A percentile compares a stretch with the other conserved stretches of the same genome.
Evolutionary conservation across 805 yeast genomes (phyloP).

Genomic region (Saccharomyces kudriavzevii): DNA sequence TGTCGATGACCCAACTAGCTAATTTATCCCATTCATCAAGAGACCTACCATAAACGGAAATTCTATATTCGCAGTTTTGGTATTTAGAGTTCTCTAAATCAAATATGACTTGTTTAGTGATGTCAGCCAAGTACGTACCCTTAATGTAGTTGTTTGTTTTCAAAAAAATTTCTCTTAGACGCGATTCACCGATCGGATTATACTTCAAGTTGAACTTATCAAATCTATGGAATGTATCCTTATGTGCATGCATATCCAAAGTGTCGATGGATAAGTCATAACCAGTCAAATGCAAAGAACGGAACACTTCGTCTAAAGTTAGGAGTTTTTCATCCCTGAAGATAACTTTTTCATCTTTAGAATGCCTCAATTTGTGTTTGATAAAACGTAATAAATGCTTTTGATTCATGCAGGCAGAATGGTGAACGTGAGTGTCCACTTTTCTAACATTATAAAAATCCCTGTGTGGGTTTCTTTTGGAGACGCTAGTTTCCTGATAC

Average conservation of each 20-base stretch:
- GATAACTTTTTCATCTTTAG: slow-evolving; percentile 83
- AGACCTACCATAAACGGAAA: slow-evolving; percentile 87
- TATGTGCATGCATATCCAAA: slow-evolving; percentile 98
- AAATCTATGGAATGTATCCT: slow-evolving; percentile 94
- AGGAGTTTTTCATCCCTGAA: slow-evolving; percentile 85
- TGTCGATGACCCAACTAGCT: slow-evolving; percentile 92
- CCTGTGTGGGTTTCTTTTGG: slow-evolving; percentile 91
- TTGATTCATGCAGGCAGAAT: slow-evolving; percentile 98
- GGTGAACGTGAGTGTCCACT: slow-evolving; percentile 85
- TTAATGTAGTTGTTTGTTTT: slow-evolving; percentile 90
- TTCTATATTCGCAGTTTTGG: slow-evolving; percentile 95
- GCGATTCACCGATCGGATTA: slow-evolving; percentile 96
- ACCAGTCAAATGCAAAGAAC: slow-evolving; percentile 83
- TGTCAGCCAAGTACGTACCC: slow-evolving; percentile 86
- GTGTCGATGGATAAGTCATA: slow-evolving; percentile 95
- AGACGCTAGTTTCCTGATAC: slow-evolving; percentile 82
- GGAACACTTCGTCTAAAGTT: slow-evolving; percentile 82
- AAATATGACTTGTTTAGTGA: slow-evolving; percentile 86
- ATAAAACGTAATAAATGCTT: slow-evolving; percentile 91
- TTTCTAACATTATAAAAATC: slow-evolving; percentile 45
- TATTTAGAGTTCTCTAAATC: slow-evolving; percentile 93
- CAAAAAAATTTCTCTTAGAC: slow-evolving; percentile 89
- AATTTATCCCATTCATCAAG: slow-evolving; percentile 90
- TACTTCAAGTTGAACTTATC: slow-evolving; percentile 95
- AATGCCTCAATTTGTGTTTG: slow-evolving; percentile 84